Conservation (phyloP, 148 eudicot species). For the Arbutus unedo region DNA sequence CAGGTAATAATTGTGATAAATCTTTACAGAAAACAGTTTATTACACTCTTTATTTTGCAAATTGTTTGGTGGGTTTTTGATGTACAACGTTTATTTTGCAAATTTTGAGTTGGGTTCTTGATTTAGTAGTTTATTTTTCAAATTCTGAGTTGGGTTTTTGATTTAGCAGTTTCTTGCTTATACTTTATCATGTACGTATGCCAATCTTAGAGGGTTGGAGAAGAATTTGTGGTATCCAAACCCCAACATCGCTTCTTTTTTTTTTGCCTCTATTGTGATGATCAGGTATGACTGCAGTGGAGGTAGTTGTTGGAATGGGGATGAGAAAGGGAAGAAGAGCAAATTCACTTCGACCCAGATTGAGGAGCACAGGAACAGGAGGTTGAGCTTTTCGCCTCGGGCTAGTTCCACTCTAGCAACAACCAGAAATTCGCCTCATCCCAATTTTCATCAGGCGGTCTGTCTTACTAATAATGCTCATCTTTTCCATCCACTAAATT, state of each 20-base stretch:
- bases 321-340: constrained; percentile 25
- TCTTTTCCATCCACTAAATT: background rate
- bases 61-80: background rate
- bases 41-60: background rate
- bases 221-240: constrained; percentile 10
- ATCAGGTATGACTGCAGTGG: constrained; percentile 33
- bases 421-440: constrained; percentile 35
- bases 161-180: background rate
- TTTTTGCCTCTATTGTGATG: constrained; percentile 22
- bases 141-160: background rate
- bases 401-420: constrained; percentile 31
- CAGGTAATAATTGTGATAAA: constrained; percentile 18
- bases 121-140: background rate
- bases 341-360: constrained; percentile 9
- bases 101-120: background rate
- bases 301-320: constrained; percentile 19
- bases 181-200: background rate
- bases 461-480: constrained; percentile 7
- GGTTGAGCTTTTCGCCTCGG: constrained; percentile 23
- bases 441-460: constrained; percentile 65
- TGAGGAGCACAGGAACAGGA: constrained; percentile 25
- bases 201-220: constrained; percentile 2
- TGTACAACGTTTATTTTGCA: background rate
- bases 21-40: background rate
- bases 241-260: constrained; percentile 26